phyloP scores from a whole-genome alignment of 768 basidiomycete genomes.

The Asterophora parasitica region DNA sequence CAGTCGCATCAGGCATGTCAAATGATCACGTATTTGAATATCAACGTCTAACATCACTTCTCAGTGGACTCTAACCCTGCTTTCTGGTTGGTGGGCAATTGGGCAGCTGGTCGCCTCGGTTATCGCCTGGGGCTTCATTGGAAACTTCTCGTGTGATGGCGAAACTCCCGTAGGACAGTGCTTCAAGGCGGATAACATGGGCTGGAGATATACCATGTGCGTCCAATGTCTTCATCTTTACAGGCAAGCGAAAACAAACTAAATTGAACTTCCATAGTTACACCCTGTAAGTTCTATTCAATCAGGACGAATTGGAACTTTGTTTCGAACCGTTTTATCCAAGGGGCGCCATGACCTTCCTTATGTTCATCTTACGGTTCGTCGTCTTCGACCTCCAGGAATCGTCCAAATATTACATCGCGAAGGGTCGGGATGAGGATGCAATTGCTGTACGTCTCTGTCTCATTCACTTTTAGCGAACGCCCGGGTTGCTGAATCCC shows the following conservation, averaged over 20 bases:
- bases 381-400: slow-evolving; percentile 56
- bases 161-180: slow-evolving; percentile 34
- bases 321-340: neutral
- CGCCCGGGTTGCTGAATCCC: neutral
- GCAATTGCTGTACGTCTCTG: slow-evolving; percentile 37
- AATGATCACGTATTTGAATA: neutral
- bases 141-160: slow-evolving; percentile 46
- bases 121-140: slow-evolving; percentile 53
- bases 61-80: slow-evolving; percentile 50
- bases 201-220: slow-evolving; percentile 56
- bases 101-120: slow-evolving; percentile 47
- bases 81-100: slow-evolving; percentile 51
- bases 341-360: slow-evolving; percentile 44
- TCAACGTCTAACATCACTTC: neutral
- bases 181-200: slow-evolving; percentile 46
- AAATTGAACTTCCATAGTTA: slow-evolving; percentile 23
- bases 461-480: slow-evolving; percentile 1
- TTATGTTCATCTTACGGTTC: slow-evolving; percentile 52
- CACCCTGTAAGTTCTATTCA: slow-evolving; percentile 29
- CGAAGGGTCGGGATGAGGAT: slow-evolving; percentile 51
- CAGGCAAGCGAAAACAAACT: neutral
- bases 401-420: slow-evolving; percentile 57
- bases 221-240: slow-evolving; percentile 12
- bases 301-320: too few species aligned
- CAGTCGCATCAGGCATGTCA: slow-evolving; percentile 31